Evolutionary conservation across 768 basidiomycete species (phyloP).

Genomic region (Panellus pusillus): DNA sequence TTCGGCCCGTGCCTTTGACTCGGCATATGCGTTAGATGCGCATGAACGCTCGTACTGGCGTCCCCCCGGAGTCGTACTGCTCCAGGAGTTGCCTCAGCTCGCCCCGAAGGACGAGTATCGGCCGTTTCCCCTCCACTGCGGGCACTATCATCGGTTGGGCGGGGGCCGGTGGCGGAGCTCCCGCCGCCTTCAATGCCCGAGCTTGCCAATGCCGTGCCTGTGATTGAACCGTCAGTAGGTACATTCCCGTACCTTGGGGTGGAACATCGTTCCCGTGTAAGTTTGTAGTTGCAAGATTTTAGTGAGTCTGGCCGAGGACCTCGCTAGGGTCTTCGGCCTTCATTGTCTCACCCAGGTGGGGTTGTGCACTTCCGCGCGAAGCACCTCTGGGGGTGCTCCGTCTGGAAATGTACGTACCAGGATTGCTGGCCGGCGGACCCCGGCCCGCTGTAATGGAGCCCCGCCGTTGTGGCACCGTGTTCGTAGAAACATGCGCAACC

Average conservation of each 20-base stretch:
- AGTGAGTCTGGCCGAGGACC: not conserved
- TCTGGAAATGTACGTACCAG: not conserved
- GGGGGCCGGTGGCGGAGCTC: conserved; percentile 8
- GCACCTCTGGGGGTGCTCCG: not conserved
- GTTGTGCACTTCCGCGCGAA: not conserved
- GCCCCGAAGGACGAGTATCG: not conserved
- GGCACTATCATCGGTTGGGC: not conserved
- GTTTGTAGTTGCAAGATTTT: conserved; percentile 6
- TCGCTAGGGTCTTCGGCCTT: not conserved
- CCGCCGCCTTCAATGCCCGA: conserved; percentile 5
- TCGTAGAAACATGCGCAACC: too few relatives aligned
- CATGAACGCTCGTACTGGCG: not conserved
- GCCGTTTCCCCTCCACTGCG: conserved; percentile 1
- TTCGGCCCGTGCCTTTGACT: too few relatives aligned
- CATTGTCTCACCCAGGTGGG: not conserved
- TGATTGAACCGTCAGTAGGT: not conserved
- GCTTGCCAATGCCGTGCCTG: not conserved
- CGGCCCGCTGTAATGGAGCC: conserved; percentile 1
- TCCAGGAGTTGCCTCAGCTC: not conserved
- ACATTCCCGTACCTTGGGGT: not conserved
- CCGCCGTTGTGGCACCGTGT: too few relatives aligned
- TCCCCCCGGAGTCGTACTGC: not conserved
- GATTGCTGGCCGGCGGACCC: conserved; percentile 15
- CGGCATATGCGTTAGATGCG: not conserved
- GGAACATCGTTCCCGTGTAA: too few relatives aligned